These are phyloP conservation scores for Metschnikowia proteae DNA, from an alignment of 805 yeast species.

Conservation along the genomic window DNA sequence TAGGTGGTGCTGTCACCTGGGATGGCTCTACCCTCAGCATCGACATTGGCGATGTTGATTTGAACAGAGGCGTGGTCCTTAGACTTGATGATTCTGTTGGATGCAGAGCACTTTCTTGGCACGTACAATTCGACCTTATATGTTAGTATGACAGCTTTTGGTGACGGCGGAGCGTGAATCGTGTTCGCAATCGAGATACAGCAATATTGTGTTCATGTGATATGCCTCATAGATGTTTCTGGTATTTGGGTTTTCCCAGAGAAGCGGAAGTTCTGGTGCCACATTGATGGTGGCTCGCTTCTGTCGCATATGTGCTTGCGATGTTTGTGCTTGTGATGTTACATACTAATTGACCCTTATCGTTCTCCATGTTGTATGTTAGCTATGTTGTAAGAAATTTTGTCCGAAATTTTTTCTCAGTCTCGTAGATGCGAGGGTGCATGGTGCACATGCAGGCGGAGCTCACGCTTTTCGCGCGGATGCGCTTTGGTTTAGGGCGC, in stretches of 20 bases:
- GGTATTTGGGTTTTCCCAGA: too few species aligned
- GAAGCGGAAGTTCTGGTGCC: too few species aligned
- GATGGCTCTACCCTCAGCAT: slow-evolving; percentile 92
- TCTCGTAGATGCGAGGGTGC: slow-evolving; percentile 8
- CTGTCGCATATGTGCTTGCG: background rate
- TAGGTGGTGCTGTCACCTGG: slow-evolving; percentile 89
- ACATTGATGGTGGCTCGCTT: too few species aligned
- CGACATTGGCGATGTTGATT: slow-evolving; percentile 97
- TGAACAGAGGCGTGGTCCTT: slow-evolving; percentile 99
- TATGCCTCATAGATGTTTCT: too few species aligned
- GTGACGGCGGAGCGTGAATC: too few species aligned
- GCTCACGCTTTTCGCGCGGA: background rate
- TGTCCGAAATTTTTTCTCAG: slow-evolving; percentile 16
- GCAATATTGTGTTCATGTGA: too few species aligned
- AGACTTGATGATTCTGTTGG: slow-evolving; percentile 99
- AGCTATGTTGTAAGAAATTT: slow-evolving; percentile 10
- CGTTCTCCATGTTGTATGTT: slow-evolving; percentile 93
- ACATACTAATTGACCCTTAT: slow-evolving; percentile 98
- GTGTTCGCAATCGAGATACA: too few species aligned
- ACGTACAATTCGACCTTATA: slow-evolving; percentile 97
- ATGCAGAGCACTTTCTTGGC: slow-evolving; percentile 99
- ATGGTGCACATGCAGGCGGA: slow-evolving; percentile 7
- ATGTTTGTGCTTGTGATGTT: slow-evolving; percentile 12
- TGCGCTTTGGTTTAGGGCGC: slow-evolving; percentile 13
- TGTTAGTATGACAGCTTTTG: slow-evolving; percentile 27